A percentile compares a stretch with the other conserved stretches of the same genome.
These are phyloP conservation scores for Scytalidium sp. DNA, from an alignment of 2,329 filamentous ascomycete genomes.

Conservation along the genomic window DNA sequence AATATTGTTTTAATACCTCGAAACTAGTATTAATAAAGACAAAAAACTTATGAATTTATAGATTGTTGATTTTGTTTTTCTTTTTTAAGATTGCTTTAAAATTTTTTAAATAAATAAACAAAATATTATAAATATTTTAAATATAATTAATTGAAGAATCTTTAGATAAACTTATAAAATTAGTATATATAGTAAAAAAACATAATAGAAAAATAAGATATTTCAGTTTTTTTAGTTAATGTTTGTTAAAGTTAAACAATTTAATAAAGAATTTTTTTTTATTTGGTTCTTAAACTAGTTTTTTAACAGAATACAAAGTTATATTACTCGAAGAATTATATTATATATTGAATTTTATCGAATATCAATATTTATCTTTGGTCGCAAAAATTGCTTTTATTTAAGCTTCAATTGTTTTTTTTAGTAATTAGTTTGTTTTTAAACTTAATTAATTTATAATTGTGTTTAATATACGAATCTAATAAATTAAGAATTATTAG, in stretches of 20 bases:
- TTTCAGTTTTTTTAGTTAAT: not conserved
- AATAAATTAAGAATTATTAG: too few relatives aligned
- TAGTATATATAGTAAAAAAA: not conserved
- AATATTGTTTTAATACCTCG: not conserved
- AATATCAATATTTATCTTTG: not conserved
- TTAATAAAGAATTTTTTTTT: too few relatives aligned
- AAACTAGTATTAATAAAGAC: not conserved
- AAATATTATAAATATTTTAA: not conserved
- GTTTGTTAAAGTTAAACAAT: not conserved
- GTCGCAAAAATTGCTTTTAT: not conserved
- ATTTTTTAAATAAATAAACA: slow-evolving; percentile 1
- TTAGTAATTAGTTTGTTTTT: too few relatives aligned
- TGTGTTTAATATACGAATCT: too few relatives aligned
- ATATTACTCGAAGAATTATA: not conserved
- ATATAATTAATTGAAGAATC: not conserved
- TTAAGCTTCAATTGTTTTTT: not conserved
- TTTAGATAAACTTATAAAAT: not conserved
- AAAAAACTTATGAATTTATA: slow-evolving; percentile 1
- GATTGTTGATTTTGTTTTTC: too few relatives aligned
- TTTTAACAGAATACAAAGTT: too few relatives aligned
- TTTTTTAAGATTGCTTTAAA: not conserved
- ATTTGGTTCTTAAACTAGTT: not conserved
- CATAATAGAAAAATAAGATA: not conserved
- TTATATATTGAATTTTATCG: not conserved
- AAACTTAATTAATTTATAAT: too few relatives aligned